A percentile compares a stretch with the other conserved stretches of the same genome.
phyloP scores from a whole-genome alignment of 176 grass and related monocot species.

The Hordeum vulgare region MorexV3_pseudomolecules_assembly NC_058524.1:434512468-434512967 shows the following conservation, averaged over 20 bases:
- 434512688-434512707: not conserved
- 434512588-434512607: not conserved
- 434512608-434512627: not conserved
- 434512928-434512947: not conserved
- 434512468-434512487: not conserved
- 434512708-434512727: not conserved
- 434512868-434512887: not conserved
- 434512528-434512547: not conserved
- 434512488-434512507: not conserved
- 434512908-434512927: not conserved
- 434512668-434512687: too few species aligned
- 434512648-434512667: too few species aligned
- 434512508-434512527: not conserved
- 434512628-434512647: too few species aligned
- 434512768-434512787: constrained; percentile 17
- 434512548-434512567: not conserved
- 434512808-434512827: not conserved
- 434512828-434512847: not conserved
- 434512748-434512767: not conserved
- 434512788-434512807: constrained; percentile 24
- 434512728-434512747: constrained; percentile 32
- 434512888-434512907: not conserved
- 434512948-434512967: constrained; percentile 13
- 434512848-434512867: not conserved
- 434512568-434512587: not conserved